Conservation (phyloP, 495 filamentous ascomycete species). For the Penicillium argentinense region DNA sequence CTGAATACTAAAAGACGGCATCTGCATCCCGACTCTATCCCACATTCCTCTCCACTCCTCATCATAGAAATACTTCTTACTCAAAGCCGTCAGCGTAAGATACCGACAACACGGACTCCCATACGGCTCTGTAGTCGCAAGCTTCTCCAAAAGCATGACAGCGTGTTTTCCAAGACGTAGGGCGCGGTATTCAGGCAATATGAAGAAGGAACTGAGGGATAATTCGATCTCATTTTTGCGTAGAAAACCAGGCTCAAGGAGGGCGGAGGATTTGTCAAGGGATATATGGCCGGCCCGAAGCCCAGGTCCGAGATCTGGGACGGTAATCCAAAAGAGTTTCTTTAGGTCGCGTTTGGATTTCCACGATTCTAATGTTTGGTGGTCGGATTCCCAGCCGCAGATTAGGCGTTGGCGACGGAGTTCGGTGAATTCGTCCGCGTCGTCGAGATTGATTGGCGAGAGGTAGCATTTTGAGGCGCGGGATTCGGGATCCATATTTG, state of each 20-base stretch:
- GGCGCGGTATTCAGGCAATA: conserved; percentile 21
- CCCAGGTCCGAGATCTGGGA: neutral
- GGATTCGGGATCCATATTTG: too few species aligned
- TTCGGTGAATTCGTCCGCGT: conserved; percentile 16
- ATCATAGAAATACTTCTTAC: conserved; percentile 29
- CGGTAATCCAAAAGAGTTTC: conserved; percentile 25
- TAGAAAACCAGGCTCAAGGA: conserved; percentile 13
- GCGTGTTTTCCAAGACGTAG: conserved; percentile 16
- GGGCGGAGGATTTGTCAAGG: conserved; percentile 19
- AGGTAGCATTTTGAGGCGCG: conserved; percentile 15
- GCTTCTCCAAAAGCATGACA: conserved; percentile 17
- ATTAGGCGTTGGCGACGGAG: conserved; percentile 24
- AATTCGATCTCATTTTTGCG: conserved; percentile 17
- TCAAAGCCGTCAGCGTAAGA: conserved; percentile 23
- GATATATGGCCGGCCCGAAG: conserved; percentile 27
- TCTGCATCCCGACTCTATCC: conserved; percentile 6
- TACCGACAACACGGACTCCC: conserved; percentile 19
- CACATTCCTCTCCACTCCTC: conserved; percentile 20
- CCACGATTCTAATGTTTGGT: conserved; percentile 15
- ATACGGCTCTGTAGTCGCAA: conserved; percentile 10
- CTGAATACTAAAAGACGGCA: conserved; percentile 24
- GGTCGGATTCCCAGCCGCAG: conserved; percentile 25
- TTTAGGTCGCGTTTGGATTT: conserved; percentile 17
- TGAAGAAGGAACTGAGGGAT: conserved; percentile 23
- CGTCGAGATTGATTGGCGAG: conserved; percentile 22